Evolutionary conservation across 176 grass and related monocot species (phyloP).

Genomic region (Triticum urartu): DNA sequence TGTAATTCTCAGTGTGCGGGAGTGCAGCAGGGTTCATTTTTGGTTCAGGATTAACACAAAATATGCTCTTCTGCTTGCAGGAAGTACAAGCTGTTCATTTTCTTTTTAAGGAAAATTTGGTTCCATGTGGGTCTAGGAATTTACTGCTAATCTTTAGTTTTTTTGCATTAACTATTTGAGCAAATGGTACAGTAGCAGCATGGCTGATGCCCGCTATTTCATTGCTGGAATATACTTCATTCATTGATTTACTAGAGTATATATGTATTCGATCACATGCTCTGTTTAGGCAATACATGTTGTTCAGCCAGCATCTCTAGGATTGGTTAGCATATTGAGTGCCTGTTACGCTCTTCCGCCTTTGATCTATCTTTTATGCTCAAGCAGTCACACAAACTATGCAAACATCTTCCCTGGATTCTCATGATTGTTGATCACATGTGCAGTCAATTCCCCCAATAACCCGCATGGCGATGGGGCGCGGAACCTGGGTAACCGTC

Average conservation of each 20-base stretch:
- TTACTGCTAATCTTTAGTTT: background rate
- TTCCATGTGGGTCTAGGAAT: background rate
- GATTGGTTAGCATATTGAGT: background rate
- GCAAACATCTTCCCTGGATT: background rate
- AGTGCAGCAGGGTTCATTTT: background rate
- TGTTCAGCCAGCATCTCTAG: background rate
- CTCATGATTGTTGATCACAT: conserved; percentile 42
- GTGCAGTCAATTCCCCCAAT: conserved; percentile 97
- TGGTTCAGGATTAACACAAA: background rate
- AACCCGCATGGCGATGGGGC: conserved; percentile 94
- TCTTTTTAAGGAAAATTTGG: background rate
- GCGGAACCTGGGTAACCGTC: conserved; percentile 91
- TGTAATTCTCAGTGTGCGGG: background rate
- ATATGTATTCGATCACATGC: background rate
- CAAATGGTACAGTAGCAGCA: background rate
- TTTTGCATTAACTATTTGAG: background rate
- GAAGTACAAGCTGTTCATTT: background rate
- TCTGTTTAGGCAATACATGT: background rate
- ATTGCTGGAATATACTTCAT: background rate
- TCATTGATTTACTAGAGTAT: background rate
- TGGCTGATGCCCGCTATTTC: background rate
- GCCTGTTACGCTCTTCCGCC: background rate
- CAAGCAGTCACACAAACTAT: background rate
- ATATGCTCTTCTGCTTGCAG: background rate
- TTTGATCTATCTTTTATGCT: conserved; percentile 5